Percentiles rank a stretch among this genome's conserved stretches.
Evolutionary conservation across 2,329 filamentous ascomycete species (phyloP).

Genomic region (Cladosporium sp.): DNA sequence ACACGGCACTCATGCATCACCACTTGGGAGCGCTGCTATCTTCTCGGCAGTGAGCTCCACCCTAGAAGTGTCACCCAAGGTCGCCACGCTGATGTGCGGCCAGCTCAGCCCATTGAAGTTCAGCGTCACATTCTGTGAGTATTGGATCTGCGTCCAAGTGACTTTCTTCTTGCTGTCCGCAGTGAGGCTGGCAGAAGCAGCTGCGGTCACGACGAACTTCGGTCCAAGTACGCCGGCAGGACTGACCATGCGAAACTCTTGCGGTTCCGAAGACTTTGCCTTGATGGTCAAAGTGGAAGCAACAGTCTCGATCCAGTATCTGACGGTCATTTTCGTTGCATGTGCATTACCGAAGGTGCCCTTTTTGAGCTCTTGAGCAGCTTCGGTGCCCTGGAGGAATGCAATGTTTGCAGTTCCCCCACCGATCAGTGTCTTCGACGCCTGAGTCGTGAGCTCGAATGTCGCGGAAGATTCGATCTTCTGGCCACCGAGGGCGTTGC

Average conservation of each 20-base stretch:
- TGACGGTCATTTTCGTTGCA: conserved; percentile 24
- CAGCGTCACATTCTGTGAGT: conserved; percentile 33
- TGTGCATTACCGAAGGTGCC: conserved; percentile 24
- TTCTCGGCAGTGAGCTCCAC: neutral
- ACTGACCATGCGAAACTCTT: neutral
- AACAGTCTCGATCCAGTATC: conserved; percentile 33
- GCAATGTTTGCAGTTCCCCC: conserved; percentile 33
- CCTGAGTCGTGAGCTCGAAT: conserved; percentile 30
- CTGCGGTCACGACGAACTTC: conserved; percentile 20
- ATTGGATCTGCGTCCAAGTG: conserved; percentile 34
- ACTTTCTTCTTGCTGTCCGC: conserved; percentile 18
- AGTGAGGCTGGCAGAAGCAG: neutral
- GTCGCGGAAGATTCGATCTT: conserved; percentile 22
- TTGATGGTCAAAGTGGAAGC: conserved; percentile 19
- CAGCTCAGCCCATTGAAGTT: conserved; percentile 28
- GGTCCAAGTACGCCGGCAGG: conserved; percentile 12
- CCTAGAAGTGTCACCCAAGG: conserved; percentile 15
- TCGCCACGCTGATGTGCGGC: conserved; percentile 29
- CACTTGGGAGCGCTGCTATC: too few species aligned
- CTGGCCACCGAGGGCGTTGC: conserved; percentile 29
- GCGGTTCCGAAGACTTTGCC: conserved; percentile 9
- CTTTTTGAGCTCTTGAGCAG: neutral
- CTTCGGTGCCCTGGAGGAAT: conserved; percentile 24
- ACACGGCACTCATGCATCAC: too few species aligned
- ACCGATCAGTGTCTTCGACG: conserved; percentile 16